Base-by-base conservation (phyloP, 768 basidiomycete species). In the Suillus subluteus region DNA sequence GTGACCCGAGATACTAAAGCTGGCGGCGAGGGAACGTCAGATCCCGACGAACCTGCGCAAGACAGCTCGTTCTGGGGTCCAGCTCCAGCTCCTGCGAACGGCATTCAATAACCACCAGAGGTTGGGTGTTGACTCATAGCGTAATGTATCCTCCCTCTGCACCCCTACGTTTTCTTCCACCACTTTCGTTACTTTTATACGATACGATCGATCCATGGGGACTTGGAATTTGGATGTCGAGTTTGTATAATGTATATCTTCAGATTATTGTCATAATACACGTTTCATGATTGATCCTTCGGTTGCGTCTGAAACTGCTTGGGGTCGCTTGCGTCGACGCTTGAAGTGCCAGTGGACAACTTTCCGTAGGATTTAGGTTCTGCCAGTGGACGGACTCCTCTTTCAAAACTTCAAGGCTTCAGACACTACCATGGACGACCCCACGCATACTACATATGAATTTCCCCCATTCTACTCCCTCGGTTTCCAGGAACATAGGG, bases 191-290 rank as follows among this genome's bases (percentile, higher is more conserved):
- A 41, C 40, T 41, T 59, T 16, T 40, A 41, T 30, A 43, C 40
- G 40, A 41, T 61, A 43, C 58, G n/a, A 41, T 26, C 8, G 18
- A 41, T 40, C 38, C 58, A 41, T 21, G 26, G 23, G 40, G 18
- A 61, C 58, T 61, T 59, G 16, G 23, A 59, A 61, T 41, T 21
- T 61, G 40, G 58, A 61, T 26, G 40, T 59, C 38, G 58, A 59
- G 58, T 26, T 38, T 61, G 58, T 61, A 61, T 61, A 61, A 61
- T 61, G 26, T 26, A 18, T 61, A 26, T 41, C 26, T 59, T 26
- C 58, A 54, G 16, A 54, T 37, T 26, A 37, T 43, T 41, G 40
- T 43, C 58, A 8, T 61, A 61, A 61, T 61, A 61, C 40, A 59
- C 16, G 40, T 26, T 41, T 26, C 58, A 18, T 18, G 58, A 15